phyloP scores from a whole-genome alignment of 176 grass and related monocot genomes.

The Triticum urartu region DNA sequence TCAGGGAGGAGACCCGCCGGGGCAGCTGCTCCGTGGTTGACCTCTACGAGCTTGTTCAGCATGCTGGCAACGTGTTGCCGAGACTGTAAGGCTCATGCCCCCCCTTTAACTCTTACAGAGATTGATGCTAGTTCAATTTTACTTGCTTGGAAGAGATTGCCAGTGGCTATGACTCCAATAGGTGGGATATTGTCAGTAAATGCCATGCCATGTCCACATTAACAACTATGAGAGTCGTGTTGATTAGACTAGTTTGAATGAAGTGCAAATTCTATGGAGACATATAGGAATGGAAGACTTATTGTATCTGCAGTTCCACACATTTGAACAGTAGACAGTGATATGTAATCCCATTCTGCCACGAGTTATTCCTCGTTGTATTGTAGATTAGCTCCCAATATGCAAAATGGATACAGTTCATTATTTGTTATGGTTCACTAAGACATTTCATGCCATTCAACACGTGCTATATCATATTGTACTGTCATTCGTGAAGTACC shows the following conservation, averaged over 20 bases:
- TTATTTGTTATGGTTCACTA: background rate
- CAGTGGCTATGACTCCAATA: background rate
- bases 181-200: background rate
- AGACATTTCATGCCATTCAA: background rate
- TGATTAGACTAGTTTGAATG: slow-evolving; percentile 6
- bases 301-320: background rate
- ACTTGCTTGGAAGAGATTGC: background rate
- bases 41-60: slow-evolving; percentile 94
- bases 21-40: slow-evolving; percentile 86
- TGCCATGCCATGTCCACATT: background rate
- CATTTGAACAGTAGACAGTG: background rate
- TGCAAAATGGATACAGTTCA: background rate
- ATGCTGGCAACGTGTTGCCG: slow-evolving; percentile 89
- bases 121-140: background rate
- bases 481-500: background rate
- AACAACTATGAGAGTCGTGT: background rate
- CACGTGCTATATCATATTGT: background rate
- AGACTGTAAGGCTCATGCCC: slow-evolving; percentile 68
- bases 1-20: slow-evolving; percentile 78
- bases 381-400: background rate
- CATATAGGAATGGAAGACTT: background rate
- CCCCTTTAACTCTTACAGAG: background rate
- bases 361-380: slow-evolving; percentile 1
- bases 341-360: background rate
- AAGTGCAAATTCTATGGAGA: background rate